Percentiles rank a stretch among this genome's conserved stretches.
Evolutionary conservation across 2,329 filamentous ascomycete genomes (phyloP).

Genomic region (Dactylellina drechsleri): DNA sequence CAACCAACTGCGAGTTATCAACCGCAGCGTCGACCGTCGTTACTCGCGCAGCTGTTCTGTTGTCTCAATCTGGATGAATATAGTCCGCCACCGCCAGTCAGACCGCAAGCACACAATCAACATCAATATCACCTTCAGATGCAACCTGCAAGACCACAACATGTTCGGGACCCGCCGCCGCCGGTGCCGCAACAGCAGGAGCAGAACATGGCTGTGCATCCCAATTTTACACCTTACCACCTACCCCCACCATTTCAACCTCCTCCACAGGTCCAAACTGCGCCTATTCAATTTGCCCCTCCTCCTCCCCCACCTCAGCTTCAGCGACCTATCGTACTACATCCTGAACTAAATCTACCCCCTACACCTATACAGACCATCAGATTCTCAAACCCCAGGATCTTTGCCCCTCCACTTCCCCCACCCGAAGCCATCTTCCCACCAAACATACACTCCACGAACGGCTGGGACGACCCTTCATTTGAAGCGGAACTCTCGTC

Average conservation of each 20-base stretch:
- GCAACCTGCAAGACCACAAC: conserved; percentile 30
- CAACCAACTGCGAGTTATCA: conserved; percentile 5
- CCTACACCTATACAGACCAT: background rate
- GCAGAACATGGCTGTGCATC: conserved; percentile 28
- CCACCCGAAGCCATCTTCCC: conserved; percentile 26
- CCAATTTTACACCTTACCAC: conserved; percentile 19
- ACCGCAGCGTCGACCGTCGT: conserved; percentile 34
- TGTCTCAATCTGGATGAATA: conserved; percentile 37
- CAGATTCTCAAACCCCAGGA: background rate
- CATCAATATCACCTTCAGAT: conserved; percentile 34
- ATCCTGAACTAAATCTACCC: background rate
- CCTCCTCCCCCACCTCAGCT: background rate
- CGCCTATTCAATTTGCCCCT: background rate
- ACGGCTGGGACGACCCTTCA: conserved; percentile 35
- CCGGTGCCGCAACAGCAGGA: conserved; percentile 11
- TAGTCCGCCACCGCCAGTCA: conserved; percentile 15
- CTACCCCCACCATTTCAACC: conserved; percentile 14
- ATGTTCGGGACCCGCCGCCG: too few relatives aligned
- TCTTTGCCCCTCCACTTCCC: background rate
- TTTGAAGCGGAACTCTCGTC: conserved; percentile 20
- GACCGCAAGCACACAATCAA: conserved; percentile 24
- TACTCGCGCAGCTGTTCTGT: conserved; percentile 42
- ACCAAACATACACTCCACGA: conserved; percentile 39
- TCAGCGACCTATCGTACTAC: background rate
- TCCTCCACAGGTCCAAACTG: background rate